phyloP scores from a whole-genome alignment of 306 rosid genomes.

The Malus sieversii region DNA sequence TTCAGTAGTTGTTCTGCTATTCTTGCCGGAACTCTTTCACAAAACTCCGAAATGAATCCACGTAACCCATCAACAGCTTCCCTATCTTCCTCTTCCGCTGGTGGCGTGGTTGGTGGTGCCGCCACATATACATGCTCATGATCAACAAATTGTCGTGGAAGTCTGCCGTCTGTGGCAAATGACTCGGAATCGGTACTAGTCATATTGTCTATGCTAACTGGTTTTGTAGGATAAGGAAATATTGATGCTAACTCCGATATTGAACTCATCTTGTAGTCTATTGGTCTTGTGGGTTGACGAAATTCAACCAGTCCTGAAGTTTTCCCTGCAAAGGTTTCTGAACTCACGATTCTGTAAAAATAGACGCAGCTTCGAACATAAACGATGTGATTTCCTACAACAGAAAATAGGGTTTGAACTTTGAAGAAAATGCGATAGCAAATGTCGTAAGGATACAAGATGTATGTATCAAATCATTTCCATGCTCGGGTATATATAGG shows the following conservation, averaged over 20 bases:
- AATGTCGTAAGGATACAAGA: not conserved
- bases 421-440: not conserved
- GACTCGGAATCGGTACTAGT: not conserved
- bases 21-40: conserved; percentile 6
- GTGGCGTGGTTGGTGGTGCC: not conserved
- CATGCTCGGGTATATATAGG: not conserved
- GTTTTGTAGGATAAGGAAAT: not conserved
- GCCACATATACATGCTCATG: not conserved
- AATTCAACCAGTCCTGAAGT: conserved; percentile 3
- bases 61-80: not conserved
- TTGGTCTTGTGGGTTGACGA: conserved; percentile 13
- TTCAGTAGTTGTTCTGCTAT: not conserved
- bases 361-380: not conserved
- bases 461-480: not conserved
- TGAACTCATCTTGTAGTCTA: not conserved
- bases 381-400: not conserved
- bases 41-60: not conserved
- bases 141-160: not conserved
- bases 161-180: not conserved
- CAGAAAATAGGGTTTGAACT: not conserved
- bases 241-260: not conserved
- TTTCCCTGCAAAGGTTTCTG: not conserved
- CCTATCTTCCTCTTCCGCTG: not conserved
- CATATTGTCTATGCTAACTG: not conserved
- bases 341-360: not conserved